phyloP scores from a whole-genome alignment of 331 rosid species.

The Pyracantha coccinea region DNA sequence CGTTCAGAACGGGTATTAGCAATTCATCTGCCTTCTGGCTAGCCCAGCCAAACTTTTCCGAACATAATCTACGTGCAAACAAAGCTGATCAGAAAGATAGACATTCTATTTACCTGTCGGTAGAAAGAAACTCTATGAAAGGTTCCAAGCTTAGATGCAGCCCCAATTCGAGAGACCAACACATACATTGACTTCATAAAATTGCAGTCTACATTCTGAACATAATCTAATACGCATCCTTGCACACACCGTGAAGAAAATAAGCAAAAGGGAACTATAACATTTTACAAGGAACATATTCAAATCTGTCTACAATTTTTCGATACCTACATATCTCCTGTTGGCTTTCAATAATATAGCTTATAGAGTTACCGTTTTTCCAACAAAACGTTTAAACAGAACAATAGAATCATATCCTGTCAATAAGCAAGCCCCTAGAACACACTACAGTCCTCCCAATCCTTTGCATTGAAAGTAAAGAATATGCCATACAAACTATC shows the following conservation, averaged over 20 bases:
- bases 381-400: neutral
- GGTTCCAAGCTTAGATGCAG: neutral
- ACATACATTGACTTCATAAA: neutral
- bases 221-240: neutral
- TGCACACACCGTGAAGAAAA: neutral
- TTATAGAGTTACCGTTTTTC: neutral
- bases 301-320: too few relatives aligned
- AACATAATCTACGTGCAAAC: slow-evolving; percentile 62
- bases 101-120: neutral
- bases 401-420: neutral
- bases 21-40: slow-evolving; percentile 82
- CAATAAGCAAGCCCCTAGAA: neutral
- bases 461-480: neutral
- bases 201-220: neutral
- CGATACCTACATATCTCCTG: neutral
- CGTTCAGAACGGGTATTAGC: slow-evolving; percentile 76
- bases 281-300: neutral
- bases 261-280: neutral
- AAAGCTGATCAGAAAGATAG: slow-evolving; percentile 9
- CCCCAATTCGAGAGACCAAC: neutral
- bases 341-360: neutral
- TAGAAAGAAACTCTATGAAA: neutral
- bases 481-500: neutral
- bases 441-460: neutral
- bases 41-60: slow-evolving; percentile 95